Evolutionary conservation across 805 yeast species (phyloP), one percentile per base, ranked within the genome.

Genomic region (Kluyveromyces aestuarii): DNA sequence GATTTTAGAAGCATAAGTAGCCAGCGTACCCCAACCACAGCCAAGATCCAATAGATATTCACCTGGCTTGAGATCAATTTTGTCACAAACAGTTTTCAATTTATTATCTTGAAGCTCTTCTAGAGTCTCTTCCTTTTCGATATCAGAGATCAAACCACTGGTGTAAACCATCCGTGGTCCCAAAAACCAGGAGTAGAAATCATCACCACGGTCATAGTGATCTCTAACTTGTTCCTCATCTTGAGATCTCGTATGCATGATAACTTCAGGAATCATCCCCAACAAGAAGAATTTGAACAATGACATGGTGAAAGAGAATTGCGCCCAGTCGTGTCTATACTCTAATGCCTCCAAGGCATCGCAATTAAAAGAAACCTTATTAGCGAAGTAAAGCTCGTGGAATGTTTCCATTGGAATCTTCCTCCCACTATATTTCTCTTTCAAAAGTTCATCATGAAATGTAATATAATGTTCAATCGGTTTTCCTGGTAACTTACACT

Each of bases 151-250:
- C 47, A 86, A 72, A 63, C 96, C 96, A 19, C 91, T 81, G 37
- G 96, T 89, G 73, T 88, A 89, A 66, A 89, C 76, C 96, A 88
- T 88, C 70, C 96, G 81, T 53, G 95, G 93, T 52, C 96, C 96
- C 58, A 88, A 73, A 74, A 88, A 88, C 95, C 95, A 88, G 48
- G 89, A 72, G 77, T 89, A 89, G 70, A 88, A 88, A 69, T 89
- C 96, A 64, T 88, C 96, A 68, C 96, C 96, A 59, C 96, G 85
- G 73, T 89, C 96, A 68, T 88, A 88, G 72, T 88, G 96, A 62
- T 85, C 96, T 69, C 96, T 81, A 49, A 88, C 96, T 71, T 88
- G 96, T 71, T 88, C 96, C 72, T 88, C 96, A 66, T 89, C 96
- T 73, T 88, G 96, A 18, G 95, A 84, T 65, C 87, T 81, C 55